A percentile compares a stretch with the other conserved stretches of the same genome.
Evolutionary conservation across 805 yeast genomes (phyloP).

Genomic region (Metschnikowia vanudenii): DNA sequence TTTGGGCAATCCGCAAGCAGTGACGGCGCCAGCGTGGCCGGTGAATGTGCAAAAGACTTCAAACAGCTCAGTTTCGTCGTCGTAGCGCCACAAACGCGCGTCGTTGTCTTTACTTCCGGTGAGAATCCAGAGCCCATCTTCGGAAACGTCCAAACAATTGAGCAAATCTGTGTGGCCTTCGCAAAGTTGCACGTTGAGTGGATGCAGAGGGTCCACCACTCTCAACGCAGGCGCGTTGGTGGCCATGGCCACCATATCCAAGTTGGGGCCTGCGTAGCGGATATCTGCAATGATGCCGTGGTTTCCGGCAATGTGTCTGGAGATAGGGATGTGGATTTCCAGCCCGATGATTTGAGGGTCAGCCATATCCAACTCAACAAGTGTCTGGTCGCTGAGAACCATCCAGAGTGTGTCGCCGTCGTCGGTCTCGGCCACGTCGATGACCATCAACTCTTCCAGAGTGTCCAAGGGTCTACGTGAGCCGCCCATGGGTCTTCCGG

Average conservation of each 20-base stretch:
- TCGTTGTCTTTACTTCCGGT: slow-evolving; percentile 89
- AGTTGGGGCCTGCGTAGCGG: slow-evolving; percentile 66
- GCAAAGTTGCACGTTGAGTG: slow-evolving; percentile 59
- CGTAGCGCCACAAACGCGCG: slow-evolving; percentile 78
- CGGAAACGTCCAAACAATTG: slow-evolving; percentile 72
- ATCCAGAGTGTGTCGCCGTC: slow-evolving; percentile 40
- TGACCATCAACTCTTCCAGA: slow-evolving; percentile 70
- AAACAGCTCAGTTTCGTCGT: slow-evolving; percentile 40
- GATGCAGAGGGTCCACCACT: slow-evolving; percentile 60
- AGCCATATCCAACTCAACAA: slow-evolving; percentile 46
- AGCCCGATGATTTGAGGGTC: slow-evolving; percentile 23
- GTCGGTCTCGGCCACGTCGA: slow-evolving; percentile 50
- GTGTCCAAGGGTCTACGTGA: slow-evolving; percentile 51
- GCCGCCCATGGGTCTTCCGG: slow-evolving; percentile 47
- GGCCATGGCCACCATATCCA: slow-evolving; percentile 70
- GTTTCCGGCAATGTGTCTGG: slow-evolving; percentile 76
- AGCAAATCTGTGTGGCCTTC: slow-evolving; percentile 87
- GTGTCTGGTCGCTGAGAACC: slow-evolving; percentile 82
- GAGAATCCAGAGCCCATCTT: slow-evolving; percentile 85
- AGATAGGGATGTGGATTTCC: slow-evolving; percentile 35
- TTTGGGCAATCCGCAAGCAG: slow-evolving; percentile 76
- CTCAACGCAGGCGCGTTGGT: slow-evolving; percentile 91
- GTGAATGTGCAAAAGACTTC: slow-evolving; percentile 58
- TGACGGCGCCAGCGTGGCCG: slow-evolving; percentile 87
- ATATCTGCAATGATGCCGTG: slow-evolving; percentile 95